Conservation (phyloP, 2,329 filamentous ascomycete genomes). For the Elsinoe australis region DNA sequence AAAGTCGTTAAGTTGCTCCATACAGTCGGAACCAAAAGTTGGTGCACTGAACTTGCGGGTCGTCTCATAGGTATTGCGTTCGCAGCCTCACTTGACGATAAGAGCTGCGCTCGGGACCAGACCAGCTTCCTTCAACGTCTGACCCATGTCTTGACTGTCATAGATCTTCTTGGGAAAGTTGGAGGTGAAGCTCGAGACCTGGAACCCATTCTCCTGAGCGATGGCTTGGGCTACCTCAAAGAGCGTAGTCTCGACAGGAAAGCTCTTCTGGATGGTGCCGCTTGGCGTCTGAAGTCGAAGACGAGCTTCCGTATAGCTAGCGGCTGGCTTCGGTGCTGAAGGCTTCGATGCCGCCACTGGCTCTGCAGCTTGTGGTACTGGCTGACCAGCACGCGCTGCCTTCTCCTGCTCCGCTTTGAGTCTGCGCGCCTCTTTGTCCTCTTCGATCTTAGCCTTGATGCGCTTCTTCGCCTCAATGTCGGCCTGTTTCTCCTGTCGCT, state of each 20-base stretch:
- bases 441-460: slow-evolving; percentile 89
- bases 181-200: slow-evolving; percentile 69
- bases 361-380: slow-evolving; percentile 39
- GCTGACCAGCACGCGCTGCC: slow-evolving; percentile 41
- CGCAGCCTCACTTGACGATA: slow-evolving; percentile 55
- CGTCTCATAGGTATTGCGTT: too few species aligned
- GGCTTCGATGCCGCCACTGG: slow-evolving; percentile 40
- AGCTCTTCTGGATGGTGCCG: slow-evolving; percentile 77
- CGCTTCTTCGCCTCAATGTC: slow-evolving; percentile 80
- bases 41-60: too few species aligned
- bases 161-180: slow-evolving; percentile 85
- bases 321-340: slow-evolving; percentile 53
- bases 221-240: slow-evolving; percentile 83
- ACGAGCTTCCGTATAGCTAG: slow-evolving; percentile 70
- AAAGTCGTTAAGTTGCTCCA: too few species aligned
- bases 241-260: slow-evolving; percentile 81
- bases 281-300: slow-evolving; percentile 68
- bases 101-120: slow-evolving; percentile 85
- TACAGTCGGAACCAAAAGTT: too few species aligned
- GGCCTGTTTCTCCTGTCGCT: slow-evolving; percentile 78
- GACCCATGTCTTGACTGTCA: slow-evolving; percentile 63
- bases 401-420: slow-evolving; percentile 79
- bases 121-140: slow-evolving; percentile 87
- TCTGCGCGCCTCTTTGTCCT: slow-evolving; percentile 82
- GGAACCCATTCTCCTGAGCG: slow-evolving; percentile 59